phyloP scores from a whole-genome alignment of 73 alveolate species.

The Stentor coeruleus region DNA sequence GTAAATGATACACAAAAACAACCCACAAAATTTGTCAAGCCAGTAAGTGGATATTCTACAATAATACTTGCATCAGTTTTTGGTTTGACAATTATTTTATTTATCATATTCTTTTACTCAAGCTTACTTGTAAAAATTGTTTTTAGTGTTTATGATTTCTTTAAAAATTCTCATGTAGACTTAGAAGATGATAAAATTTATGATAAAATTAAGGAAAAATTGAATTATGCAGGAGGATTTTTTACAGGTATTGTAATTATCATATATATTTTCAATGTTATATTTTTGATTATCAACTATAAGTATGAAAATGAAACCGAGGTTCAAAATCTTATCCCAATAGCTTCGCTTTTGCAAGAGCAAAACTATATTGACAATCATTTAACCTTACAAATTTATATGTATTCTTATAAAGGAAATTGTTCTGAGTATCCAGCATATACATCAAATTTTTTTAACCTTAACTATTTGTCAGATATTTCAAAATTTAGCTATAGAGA shows the following conservation, averaged over 20 bases:
- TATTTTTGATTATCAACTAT: no score
- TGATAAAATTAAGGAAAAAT: neutral
- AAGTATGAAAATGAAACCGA: neutral
- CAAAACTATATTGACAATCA: no score
- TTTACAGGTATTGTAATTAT: neutral
- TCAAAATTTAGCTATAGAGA: no score
- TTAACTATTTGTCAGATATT: no score
- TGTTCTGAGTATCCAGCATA: no score
- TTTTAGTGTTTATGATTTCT: neutral
- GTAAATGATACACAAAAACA: neutral
- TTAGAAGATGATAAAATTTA: neutral
- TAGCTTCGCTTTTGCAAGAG: no score
- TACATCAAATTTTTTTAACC: no score
- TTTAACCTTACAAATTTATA: no score
- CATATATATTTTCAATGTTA: no score
- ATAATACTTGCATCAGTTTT: neutral
- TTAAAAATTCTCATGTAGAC: neutral
- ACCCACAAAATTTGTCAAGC: neutral
- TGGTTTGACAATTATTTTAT: no score
- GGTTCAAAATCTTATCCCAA: neutral
- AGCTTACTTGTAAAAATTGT: neutral
- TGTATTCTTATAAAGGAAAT: no score
- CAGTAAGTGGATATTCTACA: neutral
- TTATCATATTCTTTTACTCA: no score
- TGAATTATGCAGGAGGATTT: neutral